These are phyloP conservation scores for Juglanconis oblonga DNA, from an alignment of 2,329 filamentous ascomycete genomes.

Conservation along the genomic window DNA sequence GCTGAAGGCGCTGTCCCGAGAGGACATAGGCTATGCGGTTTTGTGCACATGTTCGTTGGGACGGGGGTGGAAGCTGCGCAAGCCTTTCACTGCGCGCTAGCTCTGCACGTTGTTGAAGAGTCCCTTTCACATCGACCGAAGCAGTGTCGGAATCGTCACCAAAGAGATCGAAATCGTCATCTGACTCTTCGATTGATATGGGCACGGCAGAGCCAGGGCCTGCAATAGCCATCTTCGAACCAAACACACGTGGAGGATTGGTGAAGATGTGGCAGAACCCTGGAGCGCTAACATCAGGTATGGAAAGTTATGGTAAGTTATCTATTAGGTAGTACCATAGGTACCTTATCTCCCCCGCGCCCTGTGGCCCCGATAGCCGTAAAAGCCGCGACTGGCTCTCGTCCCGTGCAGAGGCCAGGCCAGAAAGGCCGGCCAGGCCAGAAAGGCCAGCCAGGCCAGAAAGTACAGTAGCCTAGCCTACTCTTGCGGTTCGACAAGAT, in stretches of 20 bases:
- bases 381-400: no score
- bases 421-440: no score
- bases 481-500: not conserved
- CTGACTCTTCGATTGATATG: not conserved
- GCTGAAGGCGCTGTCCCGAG: slow-evolving; percentile 13
- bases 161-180: slow-evolving; percentile 15
- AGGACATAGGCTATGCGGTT: slow-evolving; percentile 16
- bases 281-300: not conserved
- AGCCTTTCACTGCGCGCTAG: slow-evolving; percentile 13
- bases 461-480: no score
- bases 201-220: not conserved
- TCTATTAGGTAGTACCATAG: no score
- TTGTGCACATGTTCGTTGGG: slow-evolving; percentile 11
- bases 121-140: not conserved
- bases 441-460: no score
- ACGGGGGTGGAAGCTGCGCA: slow-evolving; percentile 5
- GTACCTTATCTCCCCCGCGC: no score
- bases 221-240: not conserved
- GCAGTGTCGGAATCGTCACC: slow-evolving; percentile 1
- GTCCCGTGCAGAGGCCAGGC: no score
- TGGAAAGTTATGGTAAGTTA: no score
- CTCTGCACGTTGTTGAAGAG: slow-evolving; percentile 10
- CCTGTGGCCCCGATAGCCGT: no score
- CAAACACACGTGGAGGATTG: not conserved
- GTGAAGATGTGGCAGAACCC: not conserved